Percentiles rank a stretch among this genome's conserved stretches.
phyloP scores from a whole-genome alignment of 768 basidiomycete species.

The Phallus indusiatus region DNA sequence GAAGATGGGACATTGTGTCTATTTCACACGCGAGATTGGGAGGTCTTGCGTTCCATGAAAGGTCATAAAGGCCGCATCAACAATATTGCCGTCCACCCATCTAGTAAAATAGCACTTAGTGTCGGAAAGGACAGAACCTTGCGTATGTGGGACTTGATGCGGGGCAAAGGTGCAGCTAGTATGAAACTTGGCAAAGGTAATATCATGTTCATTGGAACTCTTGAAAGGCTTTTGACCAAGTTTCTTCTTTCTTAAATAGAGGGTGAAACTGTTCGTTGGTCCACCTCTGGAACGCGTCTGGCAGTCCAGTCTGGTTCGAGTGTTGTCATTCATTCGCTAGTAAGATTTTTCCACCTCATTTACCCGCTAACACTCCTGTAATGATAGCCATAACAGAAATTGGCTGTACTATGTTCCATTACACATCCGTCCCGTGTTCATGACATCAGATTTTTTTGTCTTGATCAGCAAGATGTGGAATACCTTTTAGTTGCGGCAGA shows the following conservation, averaged over 20 bases:
- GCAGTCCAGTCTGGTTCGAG: conserved; percentile 67
- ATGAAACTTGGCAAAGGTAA: conserved; percentile 84
- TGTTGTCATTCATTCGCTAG: conserved; percentile 79
- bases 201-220: neutral
- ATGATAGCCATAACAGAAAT: conserved; percentile 41
- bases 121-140: conserved; percentile 85
- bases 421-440: conserved; percentile 78
- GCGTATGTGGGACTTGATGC: conserved; percentile 98
- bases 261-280: conserved; percentile 90
- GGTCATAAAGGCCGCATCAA: conserved; percentile 95
- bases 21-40: conserved; percentile 92
- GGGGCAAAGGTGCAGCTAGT: conserved; percentile 83
- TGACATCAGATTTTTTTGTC: conserved; percentile 65
- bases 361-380: neutral
- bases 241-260: conserved; percentile 35
- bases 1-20: conserved; percentile 87
- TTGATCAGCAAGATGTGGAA: conserved; percentile 48
- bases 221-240: neutral
- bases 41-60: conserved; percentile 74
- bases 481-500: conserved; percentile 80
- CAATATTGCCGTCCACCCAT: conserved; percentile 83
- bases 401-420: conserved; percentile 67
- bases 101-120: conserved; percentile 82
- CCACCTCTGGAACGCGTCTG: conserved; percentile 65
- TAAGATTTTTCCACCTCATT: conserved; percentile 22